These are phyloP conservation scores for Trifolium fragiferum DNA, from an alignment of 306 rosid genomes.

Conservation along the genomic window DNA sequence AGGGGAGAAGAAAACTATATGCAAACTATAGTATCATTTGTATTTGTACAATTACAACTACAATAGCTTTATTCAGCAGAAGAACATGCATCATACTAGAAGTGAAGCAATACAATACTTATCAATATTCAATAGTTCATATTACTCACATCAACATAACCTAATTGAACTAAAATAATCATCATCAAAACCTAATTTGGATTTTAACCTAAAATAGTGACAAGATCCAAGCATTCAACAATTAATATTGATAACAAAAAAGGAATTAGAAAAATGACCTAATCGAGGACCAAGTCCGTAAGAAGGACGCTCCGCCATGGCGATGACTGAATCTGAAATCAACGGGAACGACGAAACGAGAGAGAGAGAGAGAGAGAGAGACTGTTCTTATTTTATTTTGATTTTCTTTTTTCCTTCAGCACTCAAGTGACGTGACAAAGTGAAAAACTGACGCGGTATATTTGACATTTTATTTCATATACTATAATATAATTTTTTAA, in stretches of 20 bases:
- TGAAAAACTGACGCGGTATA: slow-evolving; percentile 35
- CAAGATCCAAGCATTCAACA: slow-evolving; percentile 31
- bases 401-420: background rate
- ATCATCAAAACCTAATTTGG: slow-evolving; percentile 6
- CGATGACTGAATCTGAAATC: slow-evolving; percentile 57
- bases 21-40: slow-evolving; percentile 4
- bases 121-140: background rate
- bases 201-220: background rate
- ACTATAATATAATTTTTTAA: too few relatives aligned
- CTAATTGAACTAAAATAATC: slow-evolving; percentile 23
- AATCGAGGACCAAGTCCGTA: slow-evolving; percentile 69
- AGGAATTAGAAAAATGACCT: slow-evolving; percentile 56
- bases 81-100: background rate
- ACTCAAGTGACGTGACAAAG: slow-evolving; percentile 50
- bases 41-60: background rate
- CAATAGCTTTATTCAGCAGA: slow-evolving; percentile 19
- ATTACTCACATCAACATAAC: slow-evolving; percentile 7
- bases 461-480: slow-evolving; percentile 42
- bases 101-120: slow-evolving; percentile 12
- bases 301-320: slow-evolving; percentile 80
- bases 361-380: too few relatives aligned
- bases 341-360: background rate
- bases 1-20: background rate
- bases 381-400: background rate
- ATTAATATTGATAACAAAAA: background rate